phyloP scores from a whole-genome alignment of 345 rosid species.

The Rubroshorea leprosula region DNA sequence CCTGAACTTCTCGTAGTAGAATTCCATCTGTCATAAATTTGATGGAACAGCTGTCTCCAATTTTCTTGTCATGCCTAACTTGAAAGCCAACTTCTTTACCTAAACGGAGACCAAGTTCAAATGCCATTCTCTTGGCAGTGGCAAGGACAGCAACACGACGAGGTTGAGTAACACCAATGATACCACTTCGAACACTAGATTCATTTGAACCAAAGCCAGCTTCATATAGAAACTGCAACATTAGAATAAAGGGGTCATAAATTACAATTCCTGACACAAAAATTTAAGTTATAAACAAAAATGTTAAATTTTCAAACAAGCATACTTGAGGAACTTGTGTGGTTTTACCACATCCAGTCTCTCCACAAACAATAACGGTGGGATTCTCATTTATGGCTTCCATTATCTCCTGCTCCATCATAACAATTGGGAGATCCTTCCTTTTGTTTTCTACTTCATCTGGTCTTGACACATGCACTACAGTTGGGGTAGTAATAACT shows the following conservation, averaged over 20 bases:
- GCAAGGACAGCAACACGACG: constrained; percentile 96
- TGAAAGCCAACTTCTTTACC: constrained; percentile 96
- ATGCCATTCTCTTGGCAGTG: constrained; percentile 87
- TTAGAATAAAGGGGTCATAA: constrained; percentile 10
- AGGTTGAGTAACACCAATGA: constrained; percentile 92
- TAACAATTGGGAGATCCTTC: constrained; percentile 85
- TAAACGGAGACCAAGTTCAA: constrained; percentile 76
- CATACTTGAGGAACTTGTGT: constrained; percentile 95
- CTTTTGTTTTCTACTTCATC: constrained; percentile 59
- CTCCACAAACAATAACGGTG: constrained; percentile 67
- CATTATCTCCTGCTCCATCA: constrained; percentile 99
- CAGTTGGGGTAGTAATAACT: constrained; percentile 35
- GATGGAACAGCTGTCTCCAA: constrained; percentile 66
- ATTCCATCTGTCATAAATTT: constrained; percentile 99
- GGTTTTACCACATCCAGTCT: constrained; percentile 97
- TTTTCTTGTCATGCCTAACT: constrained; percentile 85
- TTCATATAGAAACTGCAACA: constrained; percentile 79
- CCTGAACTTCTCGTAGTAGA: constrained; percentile 91
- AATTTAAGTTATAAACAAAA: neutral
- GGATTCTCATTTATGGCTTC: constrained; percentile 73
- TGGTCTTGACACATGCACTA: constrained; percentile 74
- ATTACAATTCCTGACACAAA: constrained; percentile 1
- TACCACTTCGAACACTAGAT: constrained; percentile 46
- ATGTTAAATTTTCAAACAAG: constrained; percentile 13
- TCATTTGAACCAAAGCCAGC: constrained; percentile 78